phyloP scores from a whole-genome alignment of 1,284 basidiomycete species.

The Anthracocystis setariae region DNA sequence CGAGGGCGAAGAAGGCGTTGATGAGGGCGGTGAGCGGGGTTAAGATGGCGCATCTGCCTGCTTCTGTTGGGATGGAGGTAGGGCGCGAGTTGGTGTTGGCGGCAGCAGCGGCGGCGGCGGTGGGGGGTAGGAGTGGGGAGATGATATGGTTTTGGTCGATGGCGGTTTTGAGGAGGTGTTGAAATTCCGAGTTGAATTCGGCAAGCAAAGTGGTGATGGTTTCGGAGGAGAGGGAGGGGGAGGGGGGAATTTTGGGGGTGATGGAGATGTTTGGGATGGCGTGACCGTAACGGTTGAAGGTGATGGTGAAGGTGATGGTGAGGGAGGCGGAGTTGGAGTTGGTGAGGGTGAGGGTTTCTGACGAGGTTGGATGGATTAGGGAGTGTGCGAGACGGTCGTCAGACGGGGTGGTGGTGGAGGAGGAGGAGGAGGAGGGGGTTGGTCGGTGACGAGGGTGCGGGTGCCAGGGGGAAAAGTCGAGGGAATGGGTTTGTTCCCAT shows the following conservation, averaged over 20 bases:
- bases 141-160: slow-evolving; percentile 20
- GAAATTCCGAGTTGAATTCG: slow-evolving; percentile 11
- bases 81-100: too few species aligned
- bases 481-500: slow-evolving; percentile 2
- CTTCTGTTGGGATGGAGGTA: slow-evolving; percentile 5
- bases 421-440: not conserved
- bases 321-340: slow-evolving; percentile 17
- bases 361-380: slow-evolving; percentile 6
- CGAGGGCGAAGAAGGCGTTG: slow-evolving; percentile 29
- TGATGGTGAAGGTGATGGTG: slow-evolving; percentile 13
- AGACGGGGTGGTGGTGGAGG: not conserved
- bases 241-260: not conserved
- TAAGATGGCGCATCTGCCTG: slow-evolving; percentile 24
- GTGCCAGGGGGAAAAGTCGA: slow-evolving; percentile 29
- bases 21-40: slow-evolving; percentile 13
- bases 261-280: slow-evolving; percentile 12
- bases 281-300: slow-evolving; percentile 34
- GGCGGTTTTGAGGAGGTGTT: slow-evolving; percentile 14
- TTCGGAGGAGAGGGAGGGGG: not conserved
- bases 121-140: slow-evolving; percentile 11
- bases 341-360: slow-evolving; percentile 1
- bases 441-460: not conserved
- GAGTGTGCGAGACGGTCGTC: slow-evolving; percentile 13
- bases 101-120: slow-evolving; percentile 12
- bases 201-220: slow-evolving; percentile 4